Conservation (phyloP, 805 yeast species). For the Hemisphaericaspora nanyangensis region DNA sequence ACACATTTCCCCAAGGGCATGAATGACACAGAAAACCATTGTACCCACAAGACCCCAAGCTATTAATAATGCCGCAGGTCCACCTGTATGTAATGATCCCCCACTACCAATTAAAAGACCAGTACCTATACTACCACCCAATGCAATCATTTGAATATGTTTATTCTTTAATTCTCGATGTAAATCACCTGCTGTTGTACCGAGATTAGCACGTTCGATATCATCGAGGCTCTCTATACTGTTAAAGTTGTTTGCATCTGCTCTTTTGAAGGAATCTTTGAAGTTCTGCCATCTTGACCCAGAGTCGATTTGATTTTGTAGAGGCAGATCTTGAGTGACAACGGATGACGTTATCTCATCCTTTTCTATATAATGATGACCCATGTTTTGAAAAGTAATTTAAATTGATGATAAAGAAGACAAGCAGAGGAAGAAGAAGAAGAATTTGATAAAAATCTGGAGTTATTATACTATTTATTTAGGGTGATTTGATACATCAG, state of each 20-base stretch:
- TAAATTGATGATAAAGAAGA: background rate
- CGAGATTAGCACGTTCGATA: constrained; percentile 32
- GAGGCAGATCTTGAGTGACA: background rate
- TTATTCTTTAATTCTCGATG: constrained; percentile 42
- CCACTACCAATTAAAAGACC: constrained; percentile 50
- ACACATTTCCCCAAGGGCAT: constrained; percentile 65
- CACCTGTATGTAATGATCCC: constrained; percentile 35
- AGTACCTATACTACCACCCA: constrained; percentile 72
- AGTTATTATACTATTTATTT: background rate
- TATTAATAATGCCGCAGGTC: constrained; percentile 45
- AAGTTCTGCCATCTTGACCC: constrained; percentile 17
- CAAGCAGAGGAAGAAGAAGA: background rate
- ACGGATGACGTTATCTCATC: constrained; percentile 1
- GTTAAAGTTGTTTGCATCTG: constrained; percentile 12
- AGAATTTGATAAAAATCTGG: background rate
- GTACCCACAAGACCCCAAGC: constrained; percentile 57
- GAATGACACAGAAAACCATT: constrained; percentile 56
- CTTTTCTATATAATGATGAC: background rate
- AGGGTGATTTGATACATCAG: background rate
- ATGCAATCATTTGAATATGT: constrained; percentile 62
- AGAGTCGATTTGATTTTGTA: background rate
- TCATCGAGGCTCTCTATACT: constrained; percentile 14
- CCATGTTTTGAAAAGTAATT: background rate
- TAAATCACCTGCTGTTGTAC: constrained; percentile 35
- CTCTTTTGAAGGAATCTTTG: constrained; percentile 29